Evolutionary conservation across 331 rosid species (phyloP), one percentile per base, ranked within the genome.

Genomic region (Cydonia oblonga): DNA sequence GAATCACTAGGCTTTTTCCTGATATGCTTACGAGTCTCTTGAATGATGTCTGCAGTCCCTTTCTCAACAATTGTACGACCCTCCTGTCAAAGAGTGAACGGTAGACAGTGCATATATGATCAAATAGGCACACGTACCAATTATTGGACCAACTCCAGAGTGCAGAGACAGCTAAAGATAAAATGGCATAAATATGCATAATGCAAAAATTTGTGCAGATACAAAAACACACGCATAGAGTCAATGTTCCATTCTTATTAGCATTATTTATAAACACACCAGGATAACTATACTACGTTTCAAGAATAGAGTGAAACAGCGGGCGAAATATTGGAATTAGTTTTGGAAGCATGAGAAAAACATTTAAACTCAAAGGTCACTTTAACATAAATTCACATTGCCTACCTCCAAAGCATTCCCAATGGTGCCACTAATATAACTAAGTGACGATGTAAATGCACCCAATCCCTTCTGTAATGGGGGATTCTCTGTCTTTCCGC

Each of bases 371-470:
- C 49, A 42, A 28, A 18, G 14, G 33, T 16, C 62, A 68, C 42
- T 67, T 68, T 25, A 73, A 73, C 68, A 72, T 26, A 25, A 13
- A n/a, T 70, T 18, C 13, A 28, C 15, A 5, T 24, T 32, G 74
- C 82, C 71, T 80, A 93, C 98, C 98, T 93, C 98, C 69, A 93
- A 84, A 70, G 98, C 90, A 82, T 87, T 93, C 76, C 98, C 98
- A 84, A 93, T 91, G 81, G 89, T 83, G 74, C 91, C 91, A 73
- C 96, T 86, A 30, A 91, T 86, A 46, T 93, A 86, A 81, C 75
- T 89, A 80, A 93, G 85, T 66, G 98, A 93, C 64, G 98, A 89
- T 52, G 98, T 79, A 79, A 93, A 61, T 29, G 92, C 90, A 81
- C 84, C 90, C 30, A 93, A 85, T 22, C 97, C 96, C 83, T 85